phyloP scores from a whole-genome alignment of 139 green algal genomes.

The Asterochloris erici region DNA sequence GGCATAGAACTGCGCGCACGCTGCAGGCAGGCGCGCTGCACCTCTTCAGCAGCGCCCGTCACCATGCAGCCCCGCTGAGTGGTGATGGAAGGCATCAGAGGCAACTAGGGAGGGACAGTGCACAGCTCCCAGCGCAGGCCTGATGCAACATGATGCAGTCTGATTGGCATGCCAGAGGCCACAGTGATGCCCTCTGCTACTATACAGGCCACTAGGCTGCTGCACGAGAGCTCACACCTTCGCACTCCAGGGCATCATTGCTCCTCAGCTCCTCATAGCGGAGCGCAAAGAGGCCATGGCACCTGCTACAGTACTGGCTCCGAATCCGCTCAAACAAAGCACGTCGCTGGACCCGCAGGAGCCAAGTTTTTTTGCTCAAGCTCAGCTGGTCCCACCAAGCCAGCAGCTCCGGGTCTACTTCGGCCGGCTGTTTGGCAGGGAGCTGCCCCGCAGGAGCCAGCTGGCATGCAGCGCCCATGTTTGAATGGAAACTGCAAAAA shows the following conservation, averaged over 20 bases:
- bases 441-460: no score
- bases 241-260: constrained; percentile 17
- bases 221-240: not conserved
- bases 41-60: no score
- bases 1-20: constrained; percentile 23
- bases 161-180: no score
- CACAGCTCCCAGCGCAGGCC: no score
- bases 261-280: constrained; percentile 32
- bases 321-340: constrained; percentile 24
- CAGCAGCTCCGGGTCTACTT: constrained; percentile 5
- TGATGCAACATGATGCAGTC: no score
- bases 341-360: constrained; percentile 9
- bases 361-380: not conserved
- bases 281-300: constrained; percentile 28
- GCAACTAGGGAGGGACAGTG: no score
- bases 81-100: no score
- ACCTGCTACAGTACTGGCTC: constrained; percentile 24
- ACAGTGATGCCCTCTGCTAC: no score
- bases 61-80: no score
- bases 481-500: no score
- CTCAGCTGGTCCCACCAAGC: constrained; percentile 18
- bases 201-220: not conserved
- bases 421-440: not conserved
- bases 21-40: not conserved
- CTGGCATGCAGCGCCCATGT: no score